phyloP scores from a whole-genome alignment of 2,329 filamentous ascomycete species.

The Parastagonospora avenae region DNA sequence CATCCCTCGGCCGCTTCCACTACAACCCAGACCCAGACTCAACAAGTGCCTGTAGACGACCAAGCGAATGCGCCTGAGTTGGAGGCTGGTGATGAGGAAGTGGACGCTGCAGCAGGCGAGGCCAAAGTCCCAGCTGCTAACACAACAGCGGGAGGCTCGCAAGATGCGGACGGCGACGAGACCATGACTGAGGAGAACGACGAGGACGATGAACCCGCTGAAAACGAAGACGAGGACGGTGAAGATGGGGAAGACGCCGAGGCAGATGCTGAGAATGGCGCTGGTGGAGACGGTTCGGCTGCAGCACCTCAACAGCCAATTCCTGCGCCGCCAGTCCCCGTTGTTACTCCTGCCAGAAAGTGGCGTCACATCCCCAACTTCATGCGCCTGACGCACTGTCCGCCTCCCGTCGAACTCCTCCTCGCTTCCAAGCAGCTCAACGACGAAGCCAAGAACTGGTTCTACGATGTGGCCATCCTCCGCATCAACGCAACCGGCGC shows the following conservation, averaged over 20 bases:
- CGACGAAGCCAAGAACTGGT: constrained; percentile 38
- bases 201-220: constrained; percentile 9
- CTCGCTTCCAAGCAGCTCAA: constrained; percentile 36
- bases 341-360: constrained; percentile 25
- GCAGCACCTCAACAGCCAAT: neutral
- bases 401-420: constrained; percentile 37
- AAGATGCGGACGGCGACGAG: no score
- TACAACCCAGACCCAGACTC: no score
- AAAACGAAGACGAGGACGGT: constrained; percentile 10
- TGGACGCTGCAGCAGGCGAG: no score
- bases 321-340: constrained; percentile 8
- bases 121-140: no score
- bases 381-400: constrained; percentile 36
- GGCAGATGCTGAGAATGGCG: constrained; percentile 7
- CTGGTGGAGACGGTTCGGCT: neutral
- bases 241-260: constrained; percentile 9
- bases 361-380: constrained; percentile 45
- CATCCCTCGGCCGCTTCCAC: no score
- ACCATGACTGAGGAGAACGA: no score
- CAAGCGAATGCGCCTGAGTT: no score
- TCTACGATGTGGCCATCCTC: constrained; percentile 38
- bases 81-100: no score
- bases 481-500: constrained; percentile 39
- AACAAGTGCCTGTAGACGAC: no score
- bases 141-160: no score